Evolutionary conservation across 139 green algal genomes (phyloP).

Genomic region (Picochlorum sp.): DNA sequence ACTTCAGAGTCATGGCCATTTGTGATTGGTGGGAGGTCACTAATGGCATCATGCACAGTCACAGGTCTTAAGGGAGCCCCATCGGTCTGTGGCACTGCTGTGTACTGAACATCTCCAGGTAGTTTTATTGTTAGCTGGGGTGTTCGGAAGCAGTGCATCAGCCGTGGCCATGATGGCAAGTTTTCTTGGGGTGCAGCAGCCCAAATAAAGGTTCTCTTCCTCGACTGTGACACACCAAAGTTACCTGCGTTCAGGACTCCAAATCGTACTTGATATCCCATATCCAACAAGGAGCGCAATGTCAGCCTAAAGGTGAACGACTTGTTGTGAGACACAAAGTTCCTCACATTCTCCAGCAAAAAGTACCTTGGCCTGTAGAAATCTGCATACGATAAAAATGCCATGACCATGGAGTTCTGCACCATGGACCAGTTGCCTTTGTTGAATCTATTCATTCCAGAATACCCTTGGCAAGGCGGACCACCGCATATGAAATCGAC

Average conservation of each 20-base stretch:
- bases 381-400: slow-evolving; percentile 85
- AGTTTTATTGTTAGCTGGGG: slow-evolving; percentile 82
- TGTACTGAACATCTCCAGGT: slow-evolving; percentile 64
- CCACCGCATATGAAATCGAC: slow-evolving; percentile 94
- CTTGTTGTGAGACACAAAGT: slow-evolving; percentile 95
- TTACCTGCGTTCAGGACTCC: slow-evolving; percentile 93
- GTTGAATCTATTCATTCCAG: slow-evolving; percentile 98
- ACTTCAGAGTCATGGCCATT: slow-evolving; percentile 65
- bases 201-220: slow-evolving; percentile 96
- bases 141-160: slow-evolving; percentile 76
- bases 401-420: slow-evolving; percentile 96
- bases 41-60: slow-evolving; percentile 88
- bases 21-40: slow-evolving; percentile 74
- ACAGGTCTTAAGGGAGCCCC: slow-evolving; percentile 78
- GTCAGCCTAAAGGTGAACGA: slow-evolving; percentile 87
- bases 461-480: slow-evolving; percentile 95
- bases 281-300: slow-evolving; percentile 82
- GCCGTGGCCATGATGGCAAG: slow-evolving; percentile 81
- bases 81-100: slow-evolving; percentile 47
- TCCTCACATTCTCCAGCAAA: slow-evolving; percentile 95
- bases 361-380: slow-evolving; percentile 92
- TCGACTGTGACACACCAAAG: slow-evolving; percentile 87
- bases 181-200: slow-evolving; percentile 65
- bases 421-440: slow-evolving; percentile 91
- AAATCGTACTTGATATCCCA: slow-evolving; percentile 98